A percentile compares a stretch with the other conserved stretches of the same genome.
Conservation (phyloP, 805 yeast genomes). For the Komagataella pastoris region DNA sequence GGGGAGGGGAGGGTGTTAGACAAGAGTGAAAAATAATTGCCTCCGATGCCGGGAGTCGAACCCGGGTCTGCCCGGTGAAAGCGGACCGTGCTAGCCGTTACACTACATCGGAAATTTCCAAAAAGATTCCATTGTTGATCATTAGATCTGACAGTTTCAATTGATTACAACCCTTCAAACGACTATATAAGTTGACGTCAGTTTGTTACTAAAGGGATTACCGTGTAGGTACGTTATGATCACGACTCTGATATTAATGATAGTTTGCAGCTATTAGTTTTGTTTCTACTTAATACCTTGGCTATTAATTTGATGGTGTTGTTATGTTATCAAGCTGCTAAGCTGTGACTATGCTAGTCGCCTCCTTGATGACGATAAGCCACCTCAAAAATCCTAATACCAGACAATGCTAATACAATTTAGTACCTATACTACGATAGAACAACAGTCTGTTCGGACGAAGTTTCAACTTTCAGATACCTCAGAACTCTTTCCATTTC, state of each 20-base stretch:
- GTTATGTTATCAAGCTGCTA: too few species aligned
- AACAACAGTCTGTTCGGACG: neutral
- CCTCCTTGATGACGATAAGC: neutral
- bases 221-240: too few species aligned
- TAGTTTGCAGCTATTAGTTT: too few species aligned
- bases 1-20: neutral
- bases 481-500: neutral
- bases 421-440: neutral
- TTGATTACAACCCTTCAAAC: too few species aligned
- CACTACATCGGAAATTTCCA: slow-evolving; percentile 51
- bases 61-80: slow-evolving; percentile 81
- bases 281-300: too few species aligned
- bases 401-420: neutral
- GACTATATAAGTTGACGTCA: too few species aligned
- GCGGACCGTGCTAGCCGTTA: slow-evolving; percentile 82
- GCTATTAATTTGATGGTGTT: too few species aligned
- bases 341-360: too few species aligned
- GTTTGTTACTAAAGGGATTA: too few species aligned
- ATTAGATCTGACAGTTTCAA: neutral
- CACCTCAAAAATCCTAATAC: too few species aligned
- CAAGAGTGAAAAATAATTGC: neutral
- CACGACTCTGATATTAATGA: too few species aligned
- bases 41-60: slow-evolving; percentile 83
- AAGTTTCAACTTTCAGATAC: neutral
- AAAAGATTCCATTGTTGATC: neutral